Percentiles rank a stretch among this genome's conserved stretches.
These are phyloP conservation scores for Zygosaccharomyces pseudobailii DNA, from an alignment of 1,139 yeast genomes.

Conservation along the genomic window DNA sequence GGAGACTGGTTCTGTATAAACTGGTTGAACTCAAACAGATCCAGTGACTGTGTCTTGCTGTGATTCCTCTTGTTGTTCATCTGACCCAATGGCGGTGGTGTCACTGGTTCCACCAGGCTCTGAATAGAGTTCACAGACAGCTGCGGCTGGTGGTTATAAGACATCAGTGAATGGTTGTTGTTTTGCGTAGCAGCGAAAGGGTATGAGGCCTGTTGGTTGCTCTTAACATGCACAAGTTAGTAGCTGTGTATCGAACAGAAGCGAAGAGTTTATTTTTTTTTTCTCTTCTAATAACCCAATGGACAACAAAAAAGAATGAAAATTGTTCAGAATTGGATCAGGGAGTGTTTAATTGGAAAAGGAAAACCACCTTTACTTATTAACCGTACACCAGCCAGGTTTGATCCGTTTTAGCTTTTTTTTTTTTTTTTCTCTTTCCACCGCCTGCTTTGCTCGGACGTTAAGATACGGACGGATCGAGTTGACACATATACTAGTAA, in stretches of 20 bases:
- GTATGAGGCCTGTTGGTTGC: constrained; percentile 9
- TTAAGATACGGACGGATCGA: constrained; percentile 3
- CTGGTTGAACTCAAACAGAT: constrained; percentile 31
- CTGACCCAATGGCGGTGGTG: constrained; percentile 34
- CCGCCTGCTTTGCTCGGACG: constrained; percentile 5
- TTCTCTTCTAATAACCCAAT: constrained; percentile 1
- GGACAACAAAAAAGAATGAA: constrained; percentile 2
- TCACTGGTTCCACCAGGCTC: constrained; percentile 39
- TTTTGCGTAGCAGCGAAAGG: constrained; percentile 10
- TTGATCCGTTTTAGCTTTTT: constrained; percentile 4
- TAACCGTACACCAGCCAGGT: constrained; percentile 6
- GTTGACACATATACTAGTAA: neutral
- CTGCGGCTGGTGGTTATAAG: constrained; percentile 31
- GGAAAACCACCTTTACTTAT: constrained; percentile 1
- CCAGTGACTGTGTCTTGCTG: constrained; percentile 33
- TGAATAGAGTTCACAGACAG: constrained; percentile 37
- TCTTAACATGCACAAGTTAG: constrained; percentile 5
- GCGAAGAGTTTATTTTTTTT: neutral
- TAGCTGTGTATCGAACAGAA: neutral
- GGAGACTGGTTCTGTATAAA: constrained; percentile 23
- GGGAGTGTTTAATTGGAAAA: constrained; percentile 3
- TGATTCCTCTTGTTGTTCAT: constrained; percentile 31
- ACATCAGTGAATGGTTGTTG: constrained; percentile 8
- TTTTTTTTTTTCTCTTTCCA: neutral
- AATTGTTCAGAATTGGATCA: constrained; percentile 2